A percentile compares a stretch with the other conserved stretches of the same genome.
These are phyloP conservation scores for Leccinum arenicola DNA, from an alignment of 768 basidiomycete genomes.

Conservation along the genomic window DNA sequence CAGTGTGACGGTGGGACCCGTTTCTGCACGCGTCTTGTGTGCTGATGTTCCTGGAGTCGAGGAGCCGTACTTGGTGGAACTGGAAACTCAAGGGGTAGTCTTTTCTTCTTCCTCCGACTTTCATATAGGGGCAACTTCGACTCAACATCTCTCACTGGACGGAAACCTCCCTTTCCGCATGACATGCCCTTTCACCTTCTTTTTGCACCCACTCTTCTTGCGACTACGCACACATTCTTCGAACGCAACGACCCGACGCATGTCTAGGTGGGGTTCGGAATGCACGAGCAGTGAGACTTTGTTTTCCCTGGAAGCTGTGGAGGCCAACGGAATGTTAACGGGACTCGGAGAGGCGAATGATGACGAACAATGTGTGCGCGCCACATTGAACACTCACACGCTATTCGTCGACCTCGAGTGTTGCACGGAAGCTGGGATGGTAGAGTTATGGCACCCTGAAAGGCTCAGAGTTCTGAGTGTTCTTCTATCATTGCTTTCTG, in stretches of 20 bases:
- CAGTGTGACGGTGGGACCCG: slow-evolving; percentile 46
- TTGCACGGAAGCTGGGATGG: slow-evolving; percentile 54
- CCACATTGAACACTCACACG: slow-evolving; percentile 43
- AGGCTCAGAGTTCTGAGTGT: slow-evolving; percentile 53
- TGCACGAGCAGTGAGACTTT: slow-evolving; percentile 47
- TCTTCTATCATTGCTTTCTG: slow-evolving; percentile 42
- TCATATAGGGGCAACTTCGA: slow-evolving; percentile 21
- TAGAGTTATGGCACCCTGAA: slow-evolving; percentile 66
- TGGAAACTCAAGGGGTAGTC: slow-evolving; percentile 53
- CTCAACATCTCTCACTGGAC: slow-evolving; percentile 19
- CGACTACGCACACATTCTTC: slow-evolving; percentile 43
- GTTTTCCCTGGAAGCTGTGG: slow-evolving; percentile 56
- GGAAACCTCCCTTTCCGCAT: slow-evolving; percentile 46
- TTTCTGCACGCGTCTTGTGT: slow-evolving; percentile 52
- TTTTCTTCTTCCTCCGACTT: slow-evolving; percentile 45
- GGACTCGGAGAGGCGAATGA: slow-evolving; percentile 52
- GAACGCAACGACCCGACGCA: slow-evolving; percentile 23
- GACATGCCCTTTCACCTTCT: slow-evolving; percentile 38
- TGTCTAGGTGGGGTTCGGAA: slow-evolving; percentile 34
- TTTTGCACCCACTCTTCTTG: slow-evolving; percentile 51
- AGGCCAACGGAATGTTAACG: slow-evolving; percentile 42
- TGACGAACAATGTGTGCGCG: slow-evolving; percentile 35
- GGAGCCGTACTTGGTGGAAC: slow-evolving; percentile 51
- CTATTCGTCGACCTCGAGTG: slow-evolving; percentile 44
- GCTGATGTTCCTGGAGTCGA: slow-evolving; percentile 35